Evolutionary conservation across 306 rosid genomes (phyloP), one percentile per base, ranked within the genome.

Genomic region (Spatholobus suberectus): DNA sequence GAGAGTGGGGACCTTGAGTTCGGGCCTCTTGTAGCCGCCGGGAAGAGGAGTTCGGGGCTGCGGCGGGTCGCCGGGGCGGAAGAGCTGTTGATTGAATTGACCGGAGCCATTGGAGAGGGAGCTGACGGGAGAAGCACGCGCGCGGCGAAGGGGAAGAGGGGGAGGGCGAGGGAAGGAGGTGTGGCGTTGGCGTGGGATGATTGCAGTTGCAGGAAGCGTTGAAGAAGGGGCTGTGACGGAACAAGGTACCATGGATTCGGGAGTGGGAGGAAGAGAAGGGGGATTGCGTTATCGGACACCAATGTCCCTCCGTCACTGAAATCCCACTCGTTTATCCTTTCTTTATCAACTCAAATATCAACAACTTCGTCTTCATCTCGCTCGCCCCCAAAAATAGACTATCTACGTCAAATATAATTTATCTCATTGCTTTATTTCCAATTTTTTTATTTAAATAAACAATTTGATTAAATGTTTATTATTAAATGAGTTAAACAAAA

Each of bases 21-120:
- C 93, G 2, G 98, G 93, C 34, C 98, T 87, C 91, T 92, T 94
- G 90, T 67, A 94, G 18, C 99, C 99, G n/a, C 97, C 97, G 1
- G 98, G 97, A 81, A 82, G 92, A 40, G 90, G 77, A 1, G 99
- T 93, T 54, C 92, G 84, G 3, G 93, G 90, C 66, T 51, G 86
- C 2, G 58, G 20, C 0, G 11, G 77, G 34, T 2, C 75, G 82
- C 26, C 49, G 83, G 79, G 79, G 49, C 83, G 86, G 79, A 67
- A 43, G 41, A 27, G 17, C 8, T 78, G 84, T 7, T 21, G 83
- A 20, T 75, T 68, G 85, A 44, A 58, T 7, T 72, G 86, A 52
- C 38, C 77, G 70, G 70, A 81, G 61, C 41, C 85, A 85, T 83
- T 85, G 63, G 90, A 88, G 80, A 83, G 41, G 5, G 90, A 86